Conservation (phyloP, 1,139 yeast species). For the Nakaseomyces sp. region DNA sequence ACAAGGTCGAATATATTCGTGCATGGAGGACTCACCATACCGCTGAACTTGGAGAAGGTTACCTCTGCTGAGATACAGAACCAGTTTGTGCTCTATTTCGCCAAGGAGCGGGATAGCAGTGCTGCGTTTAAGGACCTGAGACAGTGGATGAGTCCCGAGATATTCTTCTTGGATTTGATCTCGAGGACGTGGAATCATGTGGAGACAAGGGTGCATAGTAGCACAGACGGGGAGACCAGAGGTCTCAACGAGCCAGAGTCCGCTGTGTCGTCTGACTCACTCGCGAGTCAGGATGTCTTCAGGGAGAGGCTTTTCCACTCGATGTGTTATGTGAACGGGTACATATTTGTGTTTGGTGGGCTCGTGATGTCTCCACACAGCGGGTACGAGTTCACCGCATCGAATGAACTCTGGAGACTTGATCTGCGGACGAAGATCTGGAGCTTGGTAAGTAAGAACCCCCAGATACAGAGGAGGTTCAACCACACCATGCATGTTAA, state of each 20-base stretch:
- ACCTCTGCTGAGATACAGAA: conserved; percentile 31
- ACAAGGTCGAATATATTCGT: conserved; percentile 55
- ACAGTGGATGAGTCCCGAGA: conserved; percentile 48
- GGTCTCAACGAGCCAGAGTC: not conserved
- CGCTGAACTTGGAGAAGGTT: conserved; percentile 39
- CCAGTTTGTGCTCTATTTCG: conserved; percentile 24
- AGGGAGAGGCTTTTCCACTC: conserved; percentile 54
- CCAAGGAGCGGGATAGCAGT: conserved; percentile 20
- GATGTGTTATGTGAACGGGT: conserved; percentile 42
- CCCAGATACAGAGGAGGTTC: conserved; percentile 36
- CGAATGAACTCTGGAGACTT: conserved; percentile 64
- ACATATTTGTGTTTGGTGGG: conserved; percentile 59
- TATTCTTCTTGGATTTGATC: conserved; percentile 49
- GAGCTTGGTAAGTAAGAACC: conserved; percentile 44
- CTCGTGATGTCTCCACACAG: conserved; percentile 32
- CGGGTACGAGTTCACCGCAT: conserved; percentile 37
- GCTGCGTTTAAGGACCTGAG: conserved; percentile 22
- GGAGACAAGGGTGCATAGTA: conserved; percentile 14
- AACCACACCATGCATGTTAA: conserved; percentile 45
- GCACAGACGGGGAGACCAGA: not conserved
- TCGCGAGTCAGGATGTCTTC: conserved; percentile 32
- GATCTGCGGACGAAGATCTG: conserved; percentile 45
- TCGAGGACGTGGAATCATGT: conserved; percentile 51
- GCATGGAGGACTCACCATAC: conserved; percentile 60
- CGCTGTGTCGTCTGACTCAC: not conserved